Base-by-base conservation (phyloP, 352 stramenopile genomes). In the Globisporangium recalcitrans region DNA sequence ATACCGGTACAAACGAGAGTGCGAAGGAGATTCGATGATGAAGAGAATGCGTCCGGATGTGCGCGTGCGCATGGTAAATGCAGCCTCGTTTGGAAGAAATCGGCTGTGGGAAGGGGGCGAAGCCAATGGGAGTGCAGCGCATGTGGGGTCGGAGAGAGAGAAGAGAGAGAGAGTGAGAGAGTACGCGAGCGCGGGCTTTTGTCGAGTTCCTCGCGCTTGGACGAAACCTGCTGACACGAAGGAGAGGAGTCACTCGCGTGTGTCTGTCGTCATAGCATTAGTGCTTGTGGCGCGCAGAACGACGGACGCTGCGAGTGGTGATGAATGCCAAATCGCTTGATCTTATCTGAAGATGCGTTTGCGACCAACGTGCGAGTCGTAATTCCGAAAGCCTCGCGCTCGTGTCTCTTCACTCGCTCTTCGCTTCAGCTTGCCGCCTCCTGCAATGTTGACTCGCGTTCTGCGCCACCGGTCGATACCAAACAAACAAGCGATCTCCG, bases 311-410 rank as follows among this genome's bases (percentile, higher is more conserved):
- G 21, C 34, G n/a, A 24, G 58, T 55, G 78, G 64, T 77, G 38
- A 71, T 74, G 83, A 93, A 69, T 93, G 81, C 75, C 78, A 93
- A 93, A 91, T 72, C 77, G 78, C 80, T 93, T 93, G 84, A 93
- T 91, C 84, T 93, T 91, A 93, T 91, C 84, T 86, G 64, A 86
- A 59, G 55, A 60, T 49, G 48, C 31, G 49, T 48, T 54, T 44
- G 10, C 16, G 36, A 22, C 63, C 51, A 40, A 53, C 49, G 27
- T 24, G 63, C 49, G 44, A 58, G 67, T 59, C 19, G 55, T 8
- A 48, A n/a, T 36, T 65, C 31, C 64, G 24, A 60, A 60, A 47
- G 22, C 22, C 14, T 19, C 59, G 58, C 59, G 31, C 29, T 59
- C 31, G 53, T 49, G 19, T 42, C 34, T 52, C 62, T 32, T 38